Percentiles rank a stretch among this genome's conserved stretches.
phyloP scores from a whole-genome alignment of 768 basidiomycete species.

The Jaapia argillacea region DNA sequence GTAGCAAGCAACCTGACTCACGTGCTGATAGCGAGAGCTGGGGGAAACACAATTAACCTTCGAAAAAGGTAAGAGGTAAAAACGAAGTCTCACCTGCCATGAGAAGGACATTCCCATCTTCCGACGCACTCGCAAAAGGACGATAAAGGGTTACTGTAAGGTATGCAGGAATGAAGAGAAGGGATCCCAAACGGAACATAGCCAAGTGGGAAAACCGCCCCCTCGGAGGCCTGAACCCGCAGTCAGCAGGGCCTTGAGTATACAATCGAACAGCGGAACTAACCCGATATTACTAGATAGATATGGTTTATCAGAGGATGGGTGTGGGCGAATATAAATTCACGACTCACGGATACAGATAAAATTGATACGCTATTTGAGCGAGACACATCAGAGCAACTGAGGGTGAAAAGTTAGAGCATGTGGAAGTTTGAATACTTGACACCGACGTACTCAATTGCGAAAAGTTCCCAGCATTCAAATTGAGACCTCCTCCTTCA shows the following conservation, averaged over 20 bases:
- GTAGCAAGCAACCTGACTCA: slow-evolving; percentile 27
- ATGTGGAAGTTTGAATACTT: not conserved
- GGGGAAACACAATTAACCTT: slow-evolving; percentile 5
- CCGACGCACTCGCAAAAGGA: slow-evolving; percentile 55
- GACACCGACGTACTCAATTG: slow-evolving; percentile 57
- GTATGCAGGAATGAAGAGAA: slow-evolving; percentile 86
- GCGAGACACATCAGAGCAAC: slow-evolving; percentile 92
- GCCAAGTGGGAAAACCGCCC: slow-evolving; percentile 76
- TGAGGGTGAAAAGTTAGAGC: slow-evolving; percentile 20
- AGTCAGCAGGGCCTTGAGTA: no score
- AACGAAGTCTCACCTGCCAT: slow-evolving; percentile 56
- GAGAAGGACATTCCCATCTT: slow-evolving; percentile 66
- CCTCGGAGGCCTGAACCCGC: slow-evolving; percentile 68
- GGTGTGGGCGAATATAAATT: not conserved
- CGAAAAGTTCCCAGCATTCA: slow-evolving; percentile 88
- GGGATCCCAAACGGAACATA: slow-evolving; percentile 84
- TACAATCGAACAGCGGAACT: no score
- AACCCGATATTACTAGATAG: slow-evolving; percentile 25
- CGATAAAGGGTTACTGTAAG: slow-evolving; percentile 70
- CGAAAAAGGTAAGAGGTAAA: slow-evolving; percentile 6
- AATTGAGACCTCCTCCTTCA: slow-evolving; percentile 77
- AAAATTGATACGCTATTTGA: slow-evolving; percentile 87
- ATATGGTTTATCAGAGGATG: slow-evolving; percentile 1
- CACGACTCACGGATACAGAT: slow-evolving; percentile 72
- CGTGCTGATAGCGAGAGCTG: slow-evolving; percentile 76